Percentiles rank a stretch among this genome's conserved stretches.
Evolutionary conservation across 495 filamentous ascomycete species (phyloP).

Genomic region (Aspergillus cavernicola): DNA sequence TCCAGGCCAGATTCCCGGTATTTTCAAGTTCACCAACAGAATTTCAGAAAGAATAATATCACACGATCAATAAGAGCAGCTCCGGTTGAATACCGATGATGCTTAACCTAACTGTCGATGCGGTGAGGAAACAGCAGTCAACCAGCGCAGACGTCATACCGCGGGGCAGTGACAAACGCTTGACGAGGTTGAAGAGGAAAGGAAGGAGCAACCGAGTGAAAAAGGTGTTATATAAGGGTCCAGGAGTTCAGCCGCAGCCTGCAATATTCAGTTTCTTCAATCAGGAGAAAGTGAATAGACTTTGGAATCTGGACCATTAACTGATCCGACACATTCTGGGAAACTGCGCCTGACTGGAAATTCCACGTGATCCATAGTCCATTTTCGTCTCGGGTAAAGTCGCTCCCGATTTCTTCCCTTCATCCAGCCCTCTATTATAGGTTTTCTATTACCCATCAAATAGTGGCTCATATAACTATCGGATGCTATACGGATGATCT

Average conservation of each 20-base stretch:
- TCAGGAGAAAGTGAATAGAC: too few species aligned
- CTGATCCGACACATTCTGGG: background rate
- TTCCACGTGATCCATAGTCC: constrained; percentile 19
- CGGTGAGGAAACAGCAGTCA: constrained; percentile 21
- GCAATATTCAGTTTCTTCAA: background rate
- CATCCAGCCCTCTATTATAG: background rate
- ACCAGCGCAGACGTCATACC: constrained; percentile 26
- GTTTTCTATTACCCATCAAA: too few species aligned
- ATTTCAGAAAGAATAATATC: constrained; percentile 6
- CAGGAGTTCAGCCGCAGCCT: background rate
- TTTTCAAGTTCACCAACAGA: background rate
- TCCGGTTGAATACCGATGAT: constrained; percentile 18
- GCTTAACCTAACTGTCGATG: constrained; percentile 20
- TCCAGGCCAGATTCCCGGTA: background rate
- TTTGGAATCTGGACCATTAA: too few species aligned
- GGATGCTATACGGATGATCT: too few species aligned
- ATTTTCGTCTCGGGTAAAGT: constrained; percentile 25
- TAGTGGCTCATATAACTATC: too few species aligned
- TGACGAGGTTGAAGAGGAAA: background rate
- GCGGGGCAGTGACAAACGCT: constrained; percentile 16
- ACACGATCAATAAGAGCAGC: constrained; percentile 18
- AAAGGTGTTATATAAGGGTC: background rate
- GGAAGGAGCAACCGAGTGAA: background rate
- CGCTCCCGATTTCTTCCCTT: constrained; percentile 2
- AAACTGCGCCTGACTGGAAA: constrained; percentile 2